Evolutionary conservation across 140 eudicot species (phyloP), one percentile per base, ranked within the genome.

Genomic region (Senecio squalidus): DNA sequence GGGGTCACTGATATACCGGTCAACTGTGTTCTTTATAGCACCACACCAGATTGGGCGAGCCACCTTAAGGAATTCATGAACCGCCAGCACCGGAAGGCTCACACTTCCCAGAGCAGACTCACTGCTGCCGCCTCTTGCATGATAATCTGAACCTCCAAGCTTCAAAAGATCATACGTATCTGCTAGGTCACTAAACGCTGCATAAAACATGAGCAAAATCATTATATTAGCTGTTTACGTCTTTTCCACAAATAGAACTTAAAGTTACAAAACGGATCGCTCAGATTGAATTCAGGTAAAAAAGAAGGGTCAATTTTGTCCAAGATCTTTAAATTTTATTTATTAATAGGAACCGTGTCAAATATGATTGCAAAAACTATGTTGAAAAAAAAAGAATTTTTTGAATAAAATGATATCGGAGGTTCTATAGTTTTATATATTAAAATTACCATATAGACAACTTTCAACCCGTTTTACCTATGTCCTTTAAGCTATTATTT

Each of bases 111-210:
- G 62, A 56, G 74, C 82, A 0, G 95, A 74, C 75, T 90, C 98
- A 3, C 76, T 76, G 27, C 76, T 78, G 16, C 95, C 98, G 3
- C 98, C 94, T 67, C 85, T 76, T 44, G 88, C 98, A 15, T 90
- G 98, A 65, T 69, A 90, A 70, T 90, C 97, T 11, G 98, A 90
- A 30, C 98, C 98, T 34, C 98, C 98, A 8, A 90, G 94, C 79
- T 90, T 90, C 67, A 86, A 28, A 47, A 90, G 95, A 60, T 71
- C 79, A 8, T 83, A 77, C 0, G 83, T 46, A 55, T 90, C 98
- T 10, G 98, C 98, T 30, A 86, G 75, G 36, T 90, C 95, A 51
- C 91, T 85, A 76, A 76, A 86, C 9, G 75, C 95, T 90, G 88
- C 46, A 53, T 29, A 54, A 50, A 27, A 18, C 26, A 13, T 34